Conservation (phyloP, 345 rosid genomes). For the Trapa incisa region DNA sequence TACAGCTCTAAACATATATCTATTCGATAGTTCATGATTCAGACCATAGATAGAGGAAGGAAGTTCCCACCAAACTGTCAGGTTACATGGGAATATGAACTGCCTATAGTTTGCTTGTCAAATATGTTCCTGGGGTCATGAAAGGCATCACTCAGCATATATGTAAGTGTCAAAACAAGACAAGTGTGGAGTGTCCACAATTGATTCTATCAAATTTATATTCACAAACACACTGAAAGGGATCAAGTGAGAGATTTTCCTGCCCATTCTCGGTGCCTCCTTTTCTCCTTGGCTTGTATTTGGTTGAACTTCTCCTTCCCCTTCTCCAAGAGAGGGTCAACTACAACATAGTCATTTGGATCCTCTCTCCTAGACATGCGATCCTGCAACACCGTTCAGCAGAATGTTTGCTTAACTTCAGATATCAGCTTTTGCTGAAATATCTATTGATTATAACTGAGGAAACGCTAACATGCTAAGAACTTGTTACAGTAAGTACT, state of each 20-base stretch:
- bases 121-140: too few relatives aligned
- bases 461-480: neutral
- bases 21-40: too few relatives aligned
- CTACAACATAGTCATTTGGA: slow-evolving; percentile 70
- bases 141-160: too few relatives aligned
- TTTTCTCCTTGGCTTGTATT: slow-evolving; percentile 86
- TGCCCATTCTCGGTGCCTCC: slow-evolving; percentile 81
- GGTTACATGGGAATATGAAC: too few relatives aligned
- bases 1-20: too few relatives aligned
- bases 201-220: neutral
- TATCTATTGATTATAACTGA: neutral
- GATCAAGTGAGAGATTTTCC: slow-evolving; percentile 75
- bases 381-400: slow-evolving; percentile 36
- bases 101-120: too few relatives aligned
- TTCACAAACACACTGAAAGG: neutral
- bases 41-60: too few relatives aligned
- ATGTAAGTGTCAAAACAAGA: too few relatives aligned
- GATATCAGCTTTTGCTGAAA: neutral
- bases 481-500: neutral
- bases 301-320: slow-evolving; percentile 91
- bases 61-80: too few relatives aligned
- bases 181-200: neutral
- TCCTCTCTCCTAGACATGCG: slow-evolving; percentile 74
- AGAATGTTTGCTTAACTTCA: neutral
- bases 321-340: slow-evolving; percentile 86